A percentile compares a stretch with the other conserved stretches of the same genome.
Evolutionary conservation across 1,284 basidiomycete genomes (phyloP).

Genomic region (Spongispora temasekensis): DNA sequence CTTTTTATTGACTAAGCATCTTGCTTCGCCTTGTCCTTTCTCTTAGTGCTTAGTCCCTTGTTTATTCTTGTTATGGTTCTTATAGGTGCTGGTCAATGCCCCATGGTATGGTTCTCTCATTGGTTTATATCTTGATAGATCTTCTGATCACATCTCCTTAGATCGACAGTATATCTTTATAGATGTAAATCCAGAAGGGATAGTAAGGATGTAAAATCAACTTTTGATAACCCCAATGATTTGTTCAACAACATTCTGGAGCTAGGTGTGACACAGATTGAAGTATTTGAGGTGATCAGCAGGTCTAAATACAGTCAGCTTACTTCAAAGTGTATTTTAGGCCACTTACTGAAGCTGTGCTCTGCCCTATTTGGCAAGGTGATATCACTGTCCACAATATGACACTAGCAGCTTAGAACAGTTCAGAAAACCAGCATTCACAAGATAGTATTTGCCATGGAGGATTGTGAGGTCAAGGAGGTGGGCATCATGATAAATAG

Average conservation of each 20-base stretch:
- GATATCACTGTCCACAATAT: neutral
- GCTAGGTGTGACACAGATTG: conserved; percentile 41
- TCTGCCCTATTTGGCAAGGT: neutral
- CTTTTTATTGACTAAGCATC: too few species aligned
- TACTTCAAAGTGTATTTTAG: too few species aligned
- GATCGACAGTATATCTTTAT: too few species aligned
- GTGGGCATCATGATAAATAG: neutral
- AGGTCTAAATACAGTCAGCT: neutral
- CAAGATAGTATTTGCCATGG: conserved; percentile 5
- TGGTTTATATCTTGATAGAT: too few species aligned
- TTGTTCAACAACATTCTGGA: conserved; percentile 42
- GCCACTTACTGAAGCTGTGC: neutral
- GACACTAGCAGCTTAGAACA: neutral
- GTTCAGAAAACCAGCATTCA: neutral
- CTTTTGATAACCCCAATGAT: conserved; percentile 45
- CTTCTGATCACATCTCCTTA: too few species aligned
- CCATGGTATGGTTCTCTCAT: too few species aligned
- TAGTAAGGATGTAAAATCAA: conserved; percentile 30
- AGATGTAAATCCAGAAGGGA: conserved; percentile 6
- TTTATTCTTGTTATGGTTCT: too few species aligned
- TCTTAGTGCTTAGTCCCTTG: too few species aligned
- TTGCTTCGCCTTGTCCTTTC: too few species aligned
- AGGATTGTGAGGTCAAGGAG: neutral
- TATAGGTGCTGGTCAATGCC: too few species aligned
- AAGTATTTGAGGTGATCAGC: conserved; percentile 16